These are phyloP conservation scores for Murraya koenigii DNA, from an alignment of 345 rosid species.

Conservation along the genomic window DNA sequence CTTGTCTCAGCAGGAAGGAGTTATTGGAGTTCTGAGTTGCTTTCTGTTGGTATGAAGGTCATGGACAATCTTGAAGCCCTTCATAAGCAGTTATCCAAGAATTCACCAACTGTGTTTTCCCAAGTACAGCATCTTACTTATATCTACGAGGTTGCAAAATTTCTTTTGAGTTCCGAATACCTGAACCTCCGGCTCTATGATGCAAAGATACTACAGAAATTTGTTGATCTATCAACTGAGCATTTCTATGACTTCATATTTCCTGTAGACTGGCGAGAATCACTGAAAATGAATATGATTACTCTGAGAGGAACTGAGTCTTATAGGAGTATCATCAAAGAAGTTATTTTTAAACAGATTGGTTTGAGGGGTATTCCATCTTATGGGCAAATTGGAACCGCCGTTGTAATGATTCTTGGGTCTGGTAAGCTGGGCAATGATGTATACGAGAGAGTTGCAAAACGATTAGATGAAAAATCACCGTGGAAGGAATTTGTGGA, in stretches of 20 bases:
- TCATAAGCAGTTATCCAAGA: slow-evolving; percentile 1
- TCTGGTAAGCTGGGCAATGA: slow-evolving; percentile 18
- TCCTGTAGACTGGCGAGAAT: slow-evolving; percentile 37
- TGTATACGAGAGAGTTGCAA: slow-evolving; percentile 4
- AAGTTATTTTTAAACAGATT: slow-evolving; percentile 11
- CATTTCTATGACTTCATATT: slow-evolving; percentile 23
- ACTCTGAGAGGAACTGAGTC: slow-evolving; percentile 30
- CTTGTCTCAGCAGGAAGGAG: slow-evolving; percentile 30
- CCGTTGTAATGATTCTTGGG: slow-evolving; percentile 40
- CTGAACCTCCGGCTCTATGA: background rate
- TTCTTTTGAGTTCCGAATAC: slow-evolving; percentile 23
- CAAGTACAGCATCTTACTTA: slow-evolving; percentile 20
- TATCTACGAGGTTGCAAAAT: slow-evolving; percentile 33
- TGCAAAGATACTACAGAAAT: slow-evolving; percentile 9
- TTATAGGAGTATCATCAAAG: slow-evolving; percentile 20
- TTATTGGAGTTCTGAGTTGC: slow-evolving; percentile 40
- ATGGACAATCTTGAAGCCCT: slow-evolving; percentile 29
- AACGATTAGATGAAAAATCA: slow-evolving; percentile 7
- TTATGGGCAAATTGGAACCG: slow-evolving; percentile 38
- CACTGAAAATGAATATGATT: slow-evolving; percentile 26
- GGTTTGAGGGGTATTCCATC: slow-evolving; percentile 14
- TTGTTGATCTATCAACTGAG: slow-evolving; percentile 13
- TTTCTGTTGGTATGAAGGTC: slow-evolving; percentile 37
- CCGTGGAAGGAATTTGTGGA: slow-evolving; percentile 36
- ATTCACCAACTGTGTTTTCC: slow-evolving; percentile 25